Conservation (phyloP, 345 rosid species). For the Pugionium cornutum region DNA sequence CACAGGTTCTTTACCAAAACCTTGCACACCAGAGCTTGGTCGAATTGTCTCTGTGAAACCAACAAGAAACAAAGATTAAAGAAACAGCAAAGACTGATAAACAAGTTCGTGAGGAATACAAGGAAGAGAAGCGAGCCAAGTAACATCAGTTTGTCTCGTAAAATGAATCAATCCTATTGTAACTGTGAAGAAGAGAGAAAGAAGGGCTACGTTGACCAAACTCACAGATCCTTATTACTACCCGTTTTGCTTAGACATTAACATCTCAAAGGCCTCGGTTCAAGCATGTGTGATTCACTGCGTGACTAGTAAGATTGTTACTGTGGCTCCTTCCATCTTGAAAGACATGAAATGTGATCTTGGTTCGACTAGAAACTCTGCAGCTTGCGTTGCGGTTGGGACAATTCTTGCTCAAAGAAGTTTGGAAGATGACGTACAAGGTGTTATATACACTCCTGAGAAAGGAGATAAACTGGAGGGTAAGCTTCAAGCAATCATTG, state of each 20-base stretch:
- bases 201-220: conserved; percentile 77
- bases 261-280: conserved; percentile 75
- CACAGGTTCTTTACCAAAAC: too few species aligned
- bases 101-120: conserved; percentile 36
- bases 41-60: not conserved
- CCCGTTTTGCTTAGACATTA: conserved; percentile 85
- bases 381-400: conserved; percentile 74
- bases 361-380: conserved; percentile 65
- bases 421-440: conserved; percentile 73
- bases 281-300: conserved; percentile 83
- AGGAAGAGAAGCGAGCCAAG: conserved; percentile 18
- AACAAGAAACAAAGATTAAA: conserved; percentile 40
- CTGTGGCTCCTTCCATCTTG: conserved; percentile 81
- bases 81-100: conserved; percentile 37
- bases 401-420: conserved; percentile 74
- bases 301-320: conserved; percentile 83
- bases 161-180: conserved; percentile 8
- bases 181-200: conserved; percentile 47
- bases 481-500: conserved; percentile 74
- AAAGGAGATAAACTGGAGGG: conserved; percentile 77
- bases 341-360: conserved; percentile 86
- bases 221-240: conserved; percentile 83
- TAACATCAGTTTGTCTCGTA: not conserved
- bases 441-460: conserved; percentile 72
- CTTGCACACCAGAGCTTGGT: too few species aligned